Evolutionary conservation across 345 rosid genomes (phyloP).

Genomic region (Brassica incana): DNA sequence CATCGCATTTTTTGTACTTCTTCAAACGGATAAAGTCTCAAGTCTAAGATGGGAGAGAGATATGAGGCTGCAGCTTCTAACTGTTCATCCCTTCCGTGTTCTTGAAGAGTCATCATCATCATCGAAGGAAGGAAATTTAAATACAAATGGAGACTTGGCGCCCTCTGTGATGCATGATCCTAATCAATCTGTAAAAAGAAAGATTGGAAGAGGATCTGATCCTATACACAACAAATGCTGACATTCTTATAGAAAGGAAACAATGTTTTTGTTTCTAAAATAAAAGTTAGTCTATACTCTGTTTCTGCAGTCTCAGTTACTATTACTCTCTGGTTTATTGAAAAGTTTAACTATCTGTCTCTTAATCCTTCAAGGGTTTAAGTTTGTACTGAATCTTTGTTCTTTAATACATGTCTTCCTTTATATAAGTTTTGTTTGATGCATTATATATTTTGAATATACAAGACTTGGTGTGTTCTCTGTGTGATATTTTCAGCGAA

Average conservation of each 20-base stretch:
- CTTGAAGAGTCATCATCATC: slow-evolving; percentile 39
- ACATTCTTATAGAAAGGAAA: slow-evolving; percentile 6
- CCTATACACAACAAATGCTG: slow-evolving; percentile 87
- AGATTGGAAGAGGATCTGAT: slow-evolving; percentile 71
- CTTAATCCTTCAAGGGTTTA: slow-evolving; percentile 10
- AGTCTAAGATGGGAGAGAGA: slow-evolving; percentile 49
- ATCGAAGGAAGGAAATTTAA: slow-evolving; percentile 38
- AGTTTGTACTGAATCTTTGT: slow-evolving; percentile 1
- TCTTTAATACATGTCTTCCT: not conserved
- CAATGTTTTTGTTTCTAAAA: not conserved
- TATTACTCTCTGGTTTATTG: slow-evolving; percentile 9
- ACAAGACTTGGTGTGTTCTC: slow-evolving; percentile 3
- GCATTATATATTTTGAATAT: not conserved
- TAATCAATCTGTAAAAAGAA: slow-evolving; percentile 64
- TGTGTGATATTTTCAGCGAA: not conserved
- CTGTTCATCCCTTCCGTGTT: slow-evolving; percentile 40
- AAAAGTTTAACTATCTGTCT: slow-evolving; percentile 1
- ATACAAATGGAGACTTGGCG: slow-evolving; percentile 39
- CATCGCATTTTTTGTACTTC: slow-evolving; percentile 40
- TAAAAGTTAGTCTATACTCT: slow-evolving; percentile 14
- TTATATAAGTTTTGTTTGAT: not conserved
- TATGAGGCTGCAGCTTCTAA: slow-evolving; percentile 32
- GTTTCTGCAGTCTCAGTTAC: not conserved
- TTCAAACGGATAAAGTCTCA: slow-evolving; percentile 45
- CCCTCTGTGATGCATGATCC: slow-evolving; percentile 56